Evolutionary conservation across 2,329 filamentous ascomycete species (phyloP).

Genomic region (Colletotrichum brevisporum): DNA sequence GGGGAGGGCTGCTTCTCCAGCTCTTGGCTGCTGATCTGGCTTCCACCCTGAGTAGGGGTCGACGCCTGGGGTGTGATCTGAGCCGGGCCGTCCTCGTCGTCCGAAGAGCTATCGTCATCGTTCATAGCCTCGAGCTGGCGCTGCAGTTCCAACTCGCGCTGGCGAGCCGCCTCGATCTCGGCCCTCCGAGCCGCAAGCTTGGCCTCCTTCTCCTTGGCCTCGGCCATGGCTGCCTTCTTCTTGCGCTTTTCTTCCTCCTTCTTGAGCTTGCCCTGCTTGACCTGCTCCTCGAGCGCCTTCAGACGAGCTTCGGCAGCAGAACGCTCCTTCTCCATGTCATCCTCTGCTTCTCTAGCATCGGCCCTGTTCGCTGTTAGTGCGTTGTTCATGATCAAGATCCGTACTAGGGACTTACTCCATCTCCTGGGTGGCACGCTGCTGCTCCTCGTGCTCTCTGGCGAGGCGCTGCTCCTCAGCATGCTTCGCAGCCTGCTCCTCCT

Average conservation of each 20-base stretch:
- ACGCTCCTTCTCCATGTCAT: slow-evolving; percentile 84
- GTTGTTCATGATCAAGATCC: slow-evolving; percentile 37
- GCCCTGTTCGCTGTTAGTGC: slow-evolving; percentile 67
- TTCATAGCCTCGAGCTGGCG: slow-evolving; percentile 85
- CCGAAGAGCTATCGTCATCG: slow-evolving; percentile 81
- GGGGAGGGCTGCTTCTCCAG: slow-evolving; percentile 67
- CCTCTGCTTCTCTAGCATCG: slow-evolving; percentile 81
- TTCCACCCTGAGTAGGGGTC: slow-evolving; percentile 68
- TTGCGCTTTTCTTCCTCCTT: slow-evolving; percentile 96
- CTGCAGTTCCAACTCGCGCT: slow-evolving; percentile 91
- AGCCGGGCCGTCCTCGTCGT: slow-evolving; percentile 82
- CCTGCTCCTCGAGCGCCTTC: slow-evolving; percentile 92
- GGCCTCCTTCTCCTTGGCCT: slow-evolving; percentile 89
- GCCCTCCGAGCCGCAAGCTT: slow-evolving; percentile 87
- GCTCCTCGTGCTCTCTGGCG: slow-evolving; percentile 80
- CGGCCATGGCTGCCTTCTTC: slow-evolving; percentile 89
- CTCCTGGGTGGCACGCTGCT: slow-evolving; percentile 79
- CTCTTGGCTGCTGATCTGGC: slow-evolving; percentile 68
- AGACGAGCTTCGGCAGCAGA: slow-evolving; percentile 86
- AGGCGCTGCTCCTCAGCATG: slow-evolving; percentile 77
- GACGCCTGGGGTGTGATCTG: slow-evolving; percentile 76
- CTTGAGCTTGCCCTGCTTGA: slow-evolving; percentile 92
- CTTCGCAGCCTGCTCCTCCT: slow-evolving; percentile 69
- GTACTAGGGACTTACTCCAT: slow-evolving; percentile 80
- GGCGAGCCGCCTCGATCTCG: slow-evolving; percentile 91